Conservation (phyloP, 2,329 filamentous ascomycete genomes). For the Colletotrichum ledebouriae region DNA sequence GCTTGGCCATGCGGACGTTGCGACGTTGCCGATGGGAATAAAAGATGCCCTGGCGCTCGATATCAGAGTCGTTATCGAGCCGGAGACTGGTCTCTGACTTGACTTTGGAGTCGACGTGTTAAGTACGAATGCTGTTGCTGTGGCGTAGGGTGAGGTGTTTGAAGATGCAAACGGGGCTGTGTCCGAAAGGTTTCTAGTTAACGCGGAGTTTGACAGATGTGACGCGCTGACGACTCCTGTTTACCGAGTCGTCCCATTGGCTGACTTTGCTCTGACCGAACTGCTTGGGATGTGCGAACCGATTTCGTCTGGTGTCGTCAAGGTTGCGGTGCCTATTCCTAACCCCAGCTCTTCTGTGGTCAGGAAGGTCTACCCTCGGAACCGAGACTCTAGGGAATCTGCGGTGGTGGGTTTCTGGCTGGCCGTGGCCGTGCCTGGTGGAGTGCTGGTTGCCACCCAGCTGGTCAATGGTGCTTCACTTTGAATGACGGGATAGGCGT, state of each 20-base stretch:
- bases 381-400: background rate
- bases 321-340: constrained; percentile 7
- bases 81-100: background rate
- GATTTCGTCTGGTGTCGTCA: constrained; percentile 24
- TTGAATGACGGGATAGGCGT: background rate
- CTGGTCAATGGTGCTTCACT: background rate
- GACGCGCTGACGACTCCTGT: constrained; percentile 12
- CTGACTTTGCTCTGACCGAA: background rate
- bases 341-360: background rate
- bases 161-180: background rate
- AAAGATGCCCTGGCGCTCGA: background rate
- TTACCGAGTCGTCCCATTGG: constrained; percentile 4
- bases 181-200: background rate
- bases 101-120: background rate
- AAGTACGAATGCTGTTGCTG: background rate
- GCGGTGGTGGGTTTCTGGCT: background rate
- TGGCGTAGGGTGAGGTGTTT: background rate
- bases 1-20: constrained; percentile 15
- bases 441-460: background rate
- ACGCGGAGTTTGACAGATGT: background rate
- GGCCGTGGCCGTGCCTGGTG: background rate
- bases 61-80: background rate
- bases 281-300: background rate
- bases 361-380: constrained; percentile 15
- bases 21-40: constrained; percentile 1